Conservation (phyloP, 345 rosid species). For the Ricinus communis region DNA sequence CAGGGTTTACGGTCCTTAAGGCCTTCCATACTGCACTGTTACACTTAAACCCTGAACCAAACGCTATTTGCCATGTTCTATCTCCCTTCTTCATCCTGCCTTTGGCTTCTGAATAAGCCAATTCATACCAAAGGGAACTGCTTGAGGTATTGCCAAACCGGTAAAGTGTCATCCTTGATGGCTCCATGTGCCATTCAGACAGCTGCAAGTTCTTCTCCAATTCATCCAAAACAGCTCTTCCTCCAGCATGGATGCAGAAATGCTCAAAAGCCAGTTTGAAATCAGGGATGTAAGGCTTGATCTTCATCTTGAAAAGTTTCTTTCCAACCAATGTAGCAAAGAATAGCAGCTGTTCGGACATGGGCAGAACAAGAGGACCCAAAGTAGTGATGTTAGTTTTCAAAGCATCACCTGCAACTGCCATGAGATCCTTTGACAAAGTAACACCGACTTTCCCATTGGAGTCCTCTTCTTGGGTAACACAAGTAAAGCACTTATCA, state of each 20-base stretch:
- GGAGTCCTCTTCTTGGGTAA: conserved; percentile 52
- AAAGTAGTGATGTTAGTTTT: conserved; percentile 64
- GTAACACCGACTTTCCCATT: conserved; percentile 40
- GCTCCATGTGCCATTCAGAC: conserved; percentile 67
- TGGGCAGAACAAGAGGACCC: conserved; percentile 64
- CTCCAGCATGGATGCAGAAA: conserved; percentile 71
- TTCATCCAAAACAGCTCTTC: conserved; percentile 66
- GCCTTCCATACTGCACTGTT: conserved; percentile 66
- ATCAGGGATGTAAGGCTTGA: conserved; percentile 59
- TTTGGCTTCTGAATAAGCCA: conserved; percentile 64
- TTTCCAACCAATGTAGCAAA: conserved; percentile 35
- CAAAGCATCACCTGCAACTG: conserved; percentile 60
- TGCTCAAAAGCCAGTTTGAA: conserved; percentile 77
- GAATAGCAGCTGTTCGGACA: conserved; percentile 55
- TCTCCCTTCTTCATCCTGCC: conserved; percentile 68
- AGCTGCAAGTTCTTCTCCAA: conserved; percentile 60
- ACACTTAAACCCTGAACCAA: conserved; percentile 80
- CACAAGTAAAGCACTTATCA: conserved; percentile 49
- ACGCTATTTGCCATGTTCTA: conserved; percentile 67
- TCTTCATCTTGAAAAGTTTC: conserved; percentile 46
- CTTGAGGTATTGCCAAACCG: conserved; percentile 74
- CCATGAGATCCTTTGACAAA: conserved; percentile 58
- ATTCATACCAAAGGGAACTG: conserved; percentile 71
- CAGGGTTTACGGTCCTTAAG: conserved; percentile 23
- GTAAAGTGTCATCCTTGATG: conserved; percentile 71